phyloP scores from a whole-genome alignment of 148 eudicot species.

The Nyssa sinensis region DNA sequence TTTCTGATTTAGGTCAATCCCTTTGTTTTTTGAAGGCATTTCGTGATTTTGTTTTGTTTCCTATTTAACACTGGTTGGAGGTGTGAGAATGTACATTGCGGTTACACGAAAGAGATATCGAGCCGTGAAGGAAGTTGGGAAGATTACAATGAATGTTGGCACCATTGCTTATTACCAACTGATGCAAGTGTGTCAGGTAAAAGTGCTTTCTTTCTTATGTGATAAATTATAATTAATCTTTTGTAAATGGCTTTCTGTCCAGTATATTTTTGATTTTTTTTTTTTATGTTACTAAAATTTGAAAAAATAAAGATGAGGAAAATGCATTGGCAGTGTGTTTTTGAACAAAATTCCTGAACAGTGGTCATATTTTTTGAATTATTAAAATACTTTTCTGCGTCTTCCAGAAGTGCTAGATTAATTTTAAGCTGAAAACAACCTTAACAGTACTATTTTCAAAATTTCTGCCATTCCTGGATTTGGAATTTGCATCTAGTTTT shows the following conservation, averaged over 20 bases:
- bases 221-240: too few species aligned
- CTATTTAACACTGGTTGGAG: slow-evolving; percentile 16
- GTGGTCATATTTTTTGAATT: neutral
- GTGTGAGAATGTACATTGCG: slow-evolving; percentile 62
- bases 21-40: slow-evolving; percentile 1
- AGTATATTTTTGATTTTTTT: neutral
- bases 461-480: too few species aligned
- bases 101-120: slow-evolving; percentile 33
- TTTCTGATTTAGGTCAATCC: slow-evolving; percentile 9
- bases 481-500: too few species aligned
- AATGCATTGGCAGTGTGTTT: too few species aligned
- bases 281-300: neutral
- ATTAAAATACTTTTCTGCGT: too few species aligned
- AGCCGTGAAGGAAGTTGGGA: slow-evolving; percentile 33
- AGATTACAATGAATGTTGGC: slow-evolving; percentile 55
- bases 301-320: neutral
- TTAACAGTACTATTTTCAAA: too few species aligned
- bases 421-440: too few species aligned
- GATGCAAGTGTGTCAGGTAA: slow-evolving; percentile 73
- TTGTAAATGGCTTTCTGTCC: neutral
- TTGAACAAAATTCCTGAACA: neutral
- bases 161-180: slow-evolving; percentile 53
- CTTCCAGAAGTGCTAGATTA: neutral
- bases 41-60: neutral
- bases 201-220: too few species aligned